phyloP scores from a whole-genome alignment of 768 basidiomycete species.

The Suillus variegatus region DNA sequence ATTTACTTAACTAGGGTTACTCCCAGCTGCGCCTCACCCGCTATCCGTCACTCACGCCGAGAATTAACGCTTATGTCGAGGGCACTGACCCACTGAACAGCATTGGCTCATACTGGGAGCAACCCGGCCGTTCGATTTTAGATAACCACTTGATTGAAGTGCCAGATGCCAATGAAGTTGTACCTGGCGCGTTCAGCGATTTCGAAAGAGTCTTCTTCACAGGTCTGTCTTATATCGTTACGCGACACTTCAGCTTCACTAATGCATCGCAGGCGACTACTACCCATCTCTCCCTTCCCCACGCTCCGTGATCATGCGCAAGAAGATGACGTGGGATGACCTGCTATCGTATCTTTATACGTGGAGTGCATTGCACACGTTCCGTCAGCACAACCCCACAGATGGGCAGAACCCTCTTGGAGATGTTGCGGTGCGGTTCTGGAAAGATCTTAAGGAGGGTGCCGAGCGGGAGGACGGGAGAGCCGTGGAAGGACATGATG shows the following conservation, averaged over 20 bases:
- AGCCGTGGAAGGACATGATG: conserved; percentile 22
- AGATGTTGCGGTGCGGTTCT: conserved; percentile 66
- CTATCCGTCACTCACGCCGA: conserved; percentile 54
- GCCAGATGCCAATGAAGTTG: conserved; percentile 46
- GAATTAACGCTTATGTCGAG: conserved; percentile 65
- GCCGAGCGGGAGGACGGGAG: conserved; percentile 28
- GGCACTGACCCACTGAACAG: conserved; percentile 52
- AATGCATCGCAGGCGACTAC: conserved; percentile 37
- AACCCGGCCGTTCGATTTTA: conserved; percentile 73
- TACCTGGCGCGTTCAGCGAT: conserved; percentile 38
- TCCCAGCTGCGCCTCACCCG: conserved; percentile 69
- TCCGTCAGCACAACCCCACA: conserved; percentile 60
- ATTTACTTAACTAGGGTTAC: conserved; percentile 43
- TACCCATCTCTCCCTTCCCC: conserved; percentile 37
- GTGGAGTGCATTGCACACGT: conserved; percentile 69
- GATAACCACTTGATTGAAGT: conserved; percentile 71
- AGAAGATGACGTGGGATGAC: conserved; percentile 63
- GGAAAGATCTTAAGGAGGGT: conserved; percentile 50
- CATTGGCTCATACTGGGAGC: conserved; percentile 73
- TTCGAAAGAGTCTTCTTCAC: conserved; percentile 61
- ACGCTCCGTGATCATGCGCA: conserved; percentile 51
- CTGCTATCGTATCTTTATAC: conserved; percentile 71
- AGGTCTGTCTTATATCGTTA: conserved; percentile 36
- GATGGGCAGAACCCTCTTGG: conserved; percentile 52
- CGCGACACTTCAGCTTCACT: not conserved